A percentile compares a stretch with the other conserved stretches of the same genome.
Evolutionary conservation across 2,329 filamentous ascomycete genomes (phyloP).

Genomic region (Ramularia endophylla): DNA sequence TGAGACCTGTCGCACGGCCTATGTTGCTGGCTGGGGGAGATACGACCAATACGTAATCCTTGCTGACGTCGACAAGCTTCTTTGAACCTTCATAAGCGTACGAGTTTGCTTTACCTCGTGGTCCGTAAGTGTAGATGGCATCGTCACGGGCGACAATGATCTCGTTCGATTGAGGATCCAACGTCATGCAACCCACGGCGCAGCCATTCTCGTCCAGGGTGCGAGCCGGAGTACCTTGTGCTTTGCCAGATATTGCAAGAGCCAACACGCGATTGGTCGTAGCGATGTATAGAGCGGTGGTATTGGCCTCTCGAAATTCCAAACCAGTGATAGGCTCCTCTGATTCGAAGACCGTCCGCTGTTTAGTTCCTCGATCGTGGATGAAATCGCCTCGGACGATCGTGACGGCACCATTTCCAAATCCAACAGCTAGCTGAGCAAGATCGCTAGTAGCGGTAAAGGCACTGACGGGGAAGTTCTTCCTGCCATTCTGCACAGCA

Average conservation of each 20-base stretch:
- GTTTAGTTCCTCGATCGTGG: constrained; percentile 88
- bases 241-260: constrained; percentile 77
- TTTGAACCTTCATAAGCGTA: constrained; percentile 91
- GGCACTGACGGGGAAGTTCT: constrained; percentile 91
- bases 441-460: constrained; percentile 84
- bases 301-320: constrained; percentile 60
- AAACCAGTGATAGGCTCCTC: constrained; percentile 94
- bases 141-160: constrained; percentile 91
- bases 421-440: constrained; percentile 88
- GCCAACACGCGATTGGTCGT: constrained; percentile 86
- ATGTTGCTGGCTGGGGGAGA: constrained; percentile 64
- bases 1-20: constrained; percentile 55
- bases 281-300: constrained; percentile 81
- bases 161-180: constrained; percentile 72
- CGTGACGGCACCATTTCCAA: constrained; percentile 90
- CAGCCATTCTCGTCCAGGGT: constrained; percentile 87
- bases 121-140: constrained; percentile 88
- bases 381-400: constrained; percentile 91
- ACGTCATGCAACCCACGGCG: constrained; percentile 89
- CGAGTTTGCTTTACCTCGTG: constrained; percentile 77
- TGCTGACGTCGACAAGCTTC: constrained; percentile 69
- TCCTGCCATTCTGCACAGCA: constrained; percentile 79
- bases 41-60: constrained; percentile 80
- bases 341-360: constrained; percentile 91
- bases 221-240: constrained; percentile 81